Conservation (phyloP, 306 rosid genomes). For the Castanea mollissima region DNA sequence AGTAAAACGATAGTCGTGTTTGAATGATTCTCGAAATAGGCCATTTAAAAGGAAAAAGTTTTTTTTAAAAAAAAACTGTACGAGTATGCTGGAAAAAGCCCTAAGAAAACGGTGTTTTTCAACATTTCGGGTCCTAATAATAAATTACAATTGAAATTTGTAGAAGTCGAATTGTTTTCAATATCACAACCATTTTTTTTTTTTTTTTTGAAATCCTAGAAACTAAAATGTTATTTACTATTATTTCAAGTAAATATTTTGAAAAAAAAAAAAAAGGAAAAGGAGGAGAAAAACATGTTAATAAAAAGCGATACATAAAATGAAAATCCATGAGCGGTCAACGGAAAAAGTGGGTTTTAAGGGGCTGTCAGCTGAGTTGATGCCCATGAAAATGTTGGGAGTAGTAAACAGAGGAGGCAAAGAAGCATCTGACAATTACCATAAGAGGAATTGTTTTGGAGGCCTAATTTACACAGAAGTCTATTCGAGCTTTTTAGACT, state of each 20-base stretch:
- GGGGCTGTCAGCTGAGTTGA: background rate
- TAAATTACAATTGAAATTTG: background rate
- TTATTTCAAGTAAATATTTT: too few relatives aligned
- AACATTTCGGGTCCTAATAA: background rate
- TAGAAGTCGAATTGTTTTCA: background rate
- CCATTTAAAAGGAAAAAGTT: background rate
- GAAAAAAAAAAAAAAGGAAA: background rate
- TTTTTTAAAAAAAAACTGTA: background rate
- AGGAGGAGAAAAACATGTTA: too few relatives aligned
- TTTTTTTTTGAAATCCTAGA: background rate
- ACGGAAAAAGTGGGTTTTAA: background rate
- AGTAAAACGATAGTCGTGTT: background rate
- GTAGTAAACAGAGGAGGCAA: background rate
- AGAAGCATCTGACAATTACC: background rate
- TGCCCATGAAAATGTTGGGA: background rate
- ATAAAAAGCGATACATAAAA: too few relatives aligned
- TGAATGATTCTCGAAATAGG: background rate
- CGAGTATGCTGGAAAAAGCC: background rate
- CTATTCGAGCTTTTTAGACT: constrained; percentile 1
- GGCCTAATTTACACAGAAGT: background rate
- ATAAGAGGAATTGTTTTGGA: background rate
- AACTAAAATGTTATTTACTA: background rate
- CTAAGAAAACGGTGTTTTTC: background rate
- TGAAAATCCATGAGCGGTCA: background rate
- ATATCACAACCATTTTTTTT: too few relatives aligned